phyloP scores from a whole-genome alignment of 805 yeast species.

The Debaryomyces prosopidis region DNA sequence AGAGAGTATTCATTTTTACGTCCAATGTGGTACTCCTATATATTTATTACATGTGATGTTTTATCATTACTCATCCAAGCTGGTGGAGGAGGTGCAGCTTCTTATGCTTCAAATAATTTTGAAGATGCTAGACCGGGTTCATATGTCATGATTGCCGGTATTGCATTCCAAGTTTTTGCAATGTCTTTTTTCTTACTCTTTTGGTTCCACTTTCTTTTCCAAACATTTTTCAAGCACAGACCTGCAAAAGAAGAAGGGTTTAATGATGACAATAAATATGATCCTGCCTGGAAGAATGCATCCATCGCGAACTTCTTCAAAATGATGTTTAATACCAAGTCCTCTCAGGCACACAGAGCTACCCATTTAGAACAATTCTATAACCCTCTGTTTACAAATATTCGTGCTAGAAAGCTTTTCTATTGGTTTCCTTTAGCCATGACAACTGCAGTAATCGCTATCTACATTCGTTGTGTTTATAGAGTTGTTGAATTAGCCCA shows the following conservation, averaged over 20 bases:
- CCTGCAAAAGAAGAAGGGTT: background rate
- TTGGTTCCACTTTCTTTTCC: constrained; percentile 36
- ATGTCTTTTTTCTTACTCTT: constrained; percentile 37
- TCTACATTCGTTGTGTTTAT: constrained; percentile 38
- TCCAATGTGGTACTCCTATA: constrained; percentile 46
- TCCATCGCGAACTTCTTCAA: constrained; percentile 22
- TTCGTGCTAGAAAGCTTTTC: constrained; percentile 27
- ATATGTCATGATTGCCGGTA: constrained; percentile 39
- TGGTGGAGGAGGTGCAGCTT: constrained; percentile 39
- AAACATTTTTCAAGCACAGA: constrained; percentile 29
- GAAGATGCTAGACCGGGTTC: constrained; percentile 31
- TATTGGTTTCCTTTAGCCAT: constrained; percentile 35
- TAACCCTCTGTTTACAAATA: constrained; percentile 22
- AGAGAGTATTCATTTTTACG: constrained; percentile 35
- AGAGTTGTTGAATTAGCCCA: constrained; percentile 42
- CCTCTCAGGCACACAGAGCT: constrained; percentile 21
- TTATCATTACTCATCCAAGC: constrained; percentile 40
- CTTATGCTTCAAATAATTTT: constrained; percentile 24
- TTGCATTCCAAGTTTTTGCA: constrained; percentile 36
- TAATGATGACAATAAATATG: constrained; percentile 9
- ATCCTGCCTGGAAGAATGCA: constrained; percentile 2
- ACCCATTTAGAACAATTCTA: constrained; percentile 29
- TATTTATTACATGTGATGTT: constrained; percentile 39
- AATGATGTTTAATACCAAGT: constrained; percentile 25
- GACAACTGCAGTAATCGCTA: constrained; percentile 29